Evolutionary conservation across 495 filamentous ascomycete species (phyloP).

Genomic region (Ascobolus immersus): DNA sequence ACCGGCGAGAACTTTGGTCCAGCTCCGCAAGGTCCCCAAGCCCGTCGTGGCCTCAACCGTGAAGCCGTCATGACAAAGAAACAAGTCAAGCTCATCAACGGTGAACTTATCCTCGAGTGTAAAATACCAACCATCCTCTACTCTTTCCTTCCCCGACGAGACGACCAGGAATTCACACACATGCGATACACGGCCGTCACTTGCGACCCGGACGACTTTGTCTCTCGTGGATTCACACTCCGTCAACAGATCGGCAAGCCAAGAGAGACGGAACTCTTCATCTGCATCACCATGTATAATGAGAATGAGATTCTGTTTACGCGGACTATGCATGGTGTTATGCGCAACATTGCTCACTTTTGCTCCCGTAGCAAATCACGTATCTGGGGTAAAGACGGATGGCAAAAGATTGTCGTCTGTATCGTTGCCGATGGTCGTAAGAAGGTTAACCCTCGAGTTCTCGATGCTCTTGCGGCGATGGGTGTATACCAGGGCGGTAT

Average conservation of each 20-base stretch:
- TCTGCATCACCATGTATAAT: constrained; percentile 98
- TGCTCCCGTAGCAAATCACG: constrained; percentile 75
- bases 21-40: constrained; percentile 61
- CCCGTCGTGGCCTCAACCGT: constrained; percentile 55
- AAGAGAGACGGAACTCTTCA: constrained; percentile 92
- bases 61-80: constrained; percentile 75
- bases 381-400: constrained; percentile 91
- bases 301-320: constrained; percentile 92
- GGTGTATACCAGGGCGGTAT: constrained; percentile 98
- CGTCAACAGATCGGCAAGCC: constrained; percentile 83
- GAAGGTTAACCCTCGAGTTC: constrained; percentile 78
- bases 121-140: constrained; percentile 96
- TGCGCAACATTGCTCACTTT: constrained; percentile 93
- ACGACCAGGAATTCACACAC: constrained; percentile 92
- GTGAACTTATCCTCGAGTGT: constrained; percentile 91
- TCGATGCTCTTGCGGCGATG: constrained; percentile 90
- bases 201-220: constrained; percentile 90
- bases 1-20: constrained; percentile 52
- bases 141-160: constrained; percentile 71
- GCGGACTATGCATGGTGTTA: constrained; percentile 93
- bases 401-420: constrained; percentile 98
- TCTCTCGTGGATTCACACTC: constrained; percentile 64
- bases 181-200: constrained; percentile 99
- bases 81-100: constrained; percentile 86
- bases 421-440: constrained; percentile 82